Conservation (phyloP, 345 rosid genomes). For the Arabis hirsuta region DNA sequence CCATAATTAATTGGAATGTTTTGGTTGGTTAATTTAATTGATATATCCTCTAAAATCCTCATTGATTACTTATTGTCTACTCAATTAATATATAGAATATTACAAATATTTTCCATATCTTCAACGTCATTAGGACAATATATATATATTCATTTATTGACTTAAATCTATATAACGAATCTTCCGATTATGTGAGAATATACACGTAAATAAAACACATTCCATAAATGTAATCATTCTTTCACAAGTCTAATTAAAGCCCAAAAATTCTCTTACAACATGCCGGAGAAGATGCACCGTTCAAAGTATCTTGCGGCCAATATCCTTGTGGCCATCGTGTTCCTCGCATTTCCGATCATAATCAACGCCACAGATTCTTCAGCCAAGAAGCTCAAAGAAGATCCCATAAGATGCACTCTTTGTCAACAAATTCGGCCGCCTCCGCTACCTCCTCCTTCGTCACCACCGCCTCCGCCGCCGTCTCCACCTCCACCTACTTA, state of each 20-base stretch:
- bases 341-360: not conserved
- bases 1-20: too few relatives aligned
- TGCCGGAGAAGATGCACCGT: conserved; percentile 18
- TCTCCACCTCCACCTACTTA: conserved; percentile 47
- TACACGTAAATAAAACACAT: conserved; percentile 2
- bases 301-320: conserved; percentile 8
- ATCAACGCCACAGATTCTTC: conserved; percentile 29
- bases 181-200: not conserved
- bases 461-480: conserved; percentile 31
- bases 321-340: conserved; percentile 18
- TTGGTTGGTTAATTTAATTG: too few relatives aligned
- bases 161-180: conserved; percentile 14
- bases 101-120: conserved; percentile 27
- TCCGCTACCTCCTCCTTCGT: conserved; percentile 44
- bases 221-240: conserved; percentile 3
- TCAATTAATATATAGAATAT: too few relatives aligned
- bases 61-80: too few relatives aligned
- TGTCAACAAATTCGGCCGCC: conserved; percentile 41
- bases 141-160: conserved; percentile 25
- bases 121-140: not conserved
- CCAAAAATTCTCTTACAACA: conserved; percentile 14
- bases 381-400: not conserved
- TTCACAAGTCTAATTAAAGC: conserved; percentile 2
- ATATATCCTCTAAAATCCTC: too few relatives aligned
- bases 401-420: conserved; percentile 48